phyloP scores from a whole-genome alignment of 768 basidiomycete species.

The Phlebiopsis flavidoalba region DNA sequence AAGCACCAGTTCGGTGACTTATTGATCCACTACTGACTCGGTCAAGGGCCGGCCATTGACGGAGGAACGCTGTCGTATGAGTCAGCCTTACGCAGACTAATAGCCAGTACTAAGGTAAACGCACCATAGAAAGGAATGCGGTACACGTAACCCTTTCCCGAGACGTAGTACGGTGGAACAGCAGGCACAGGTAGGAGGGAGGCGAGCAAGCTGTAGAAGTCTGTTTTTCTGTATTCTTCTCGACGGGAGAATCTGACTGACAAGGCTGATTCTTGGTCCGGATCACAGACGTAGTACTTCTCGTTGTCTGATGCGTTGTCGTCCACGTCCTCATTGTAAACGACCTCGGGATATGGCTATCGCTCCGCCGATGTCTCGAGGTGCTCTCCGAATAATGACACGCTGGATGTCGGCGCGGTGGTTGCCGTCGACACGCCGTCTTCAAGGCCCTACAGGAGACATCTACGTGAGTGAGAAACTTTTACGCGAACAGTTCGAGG shows the following conservation, averaged over 20 bases:
- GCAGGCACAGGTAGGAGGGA: conserved; percentile 49
- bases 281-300: conserved; percentile 24
- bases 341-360: conserved; percentile 14
- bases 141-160: conserved; percentile 53
- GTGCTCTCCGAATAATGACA: conserved; percentile 41
- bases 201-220: conserved; percentile 29
- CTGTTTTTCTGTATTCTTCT: not conserved
- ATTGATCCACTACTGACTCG: conserved; percentile 57
- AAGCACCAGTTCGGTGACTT: no score
- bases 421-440: conserved; percentile 52
- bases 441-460: conserved; percentile 40
- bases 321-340: conserved; percentile 21
- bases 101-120: conserved; percentile 1
- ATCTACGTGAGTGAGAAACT: no score
- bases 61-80: conserved; percentile 40
- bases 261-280: not conserved
- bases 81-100: not conserved
- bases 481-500: no score
- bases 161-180: conserved; percentile 54
- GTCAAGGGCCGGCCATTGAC: conserved; percentile 68
- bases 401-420: conserved; percentile 51
- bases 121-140: conserved; percentile 56
- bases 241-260: not conserved
- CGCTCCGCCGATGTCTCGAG: conserved; percentile 10
- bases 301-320: not conserved